Evolutionary conservation across 306 rosid genomes (phyloP).

Genomic region (Hippophae gyantsensis): DNA sequence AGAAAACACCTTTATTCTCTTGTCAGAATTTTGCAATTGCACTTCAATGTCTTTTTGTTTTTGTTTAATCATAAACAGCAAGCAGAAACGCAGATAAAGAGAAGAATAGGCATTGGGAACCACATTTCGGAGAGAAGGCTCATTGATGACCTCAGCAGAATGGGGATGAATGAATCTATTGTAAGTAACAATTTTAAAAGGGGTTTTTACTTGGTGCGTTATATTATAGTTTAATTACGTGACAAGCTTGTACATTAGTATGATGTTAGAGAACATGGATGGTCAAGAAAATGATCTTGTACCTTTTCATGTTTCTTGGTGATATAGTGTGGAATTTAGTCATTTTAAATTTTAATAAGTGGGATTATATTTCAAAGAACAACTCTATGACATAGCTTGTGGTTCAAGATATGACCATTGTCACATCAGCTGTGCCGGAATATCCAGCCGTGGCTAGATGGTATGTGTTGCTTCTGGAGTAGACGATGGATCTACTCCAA

Average conservation of each 20-base stretch:
- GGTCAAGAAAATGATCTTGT: background rate
- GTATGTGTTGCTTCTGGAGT: too few relatives aligned
- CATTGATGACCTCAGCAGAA: slow-evolving; percentile 83
- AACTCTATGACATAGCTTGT: too few relatives aligned
- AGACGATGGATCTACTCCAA: too few relatives aligned
- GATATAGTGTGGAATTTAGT: background rate
- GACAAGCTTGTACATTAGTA: too few relatives aligned
- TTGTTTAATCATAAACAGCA: slow-evolving; percentile 47
- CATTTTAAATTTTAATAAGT: too few relatives aligned
- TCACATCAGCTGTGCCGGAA: too few relatives aligned
- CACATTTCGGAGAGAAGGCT: slow-evolving; percentile 91
- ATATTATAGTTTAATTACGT: background rate
- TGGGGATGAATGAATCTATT: slow-evolving; percentile 92
- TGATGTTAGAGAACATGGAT: too few relatives aligned
- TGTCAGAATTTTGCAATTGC: slow-evolving; percentile 5
- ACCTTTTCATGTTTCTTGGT: background rate
- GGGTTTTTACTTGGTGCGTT: background rate
- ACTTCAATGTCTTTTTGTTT: background rate
- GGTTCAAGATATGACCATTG: too few relatives aligned
- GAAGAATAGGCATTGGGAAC: slow-evolving; percentile 95
- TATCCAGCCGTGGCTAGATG: too few relatives aligned
- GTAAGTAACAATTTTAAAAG: slow-evolving; percentile 31
- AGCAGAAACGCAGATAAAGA: slow-evolving; percentile 95
- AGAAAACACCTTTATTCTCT: slow-evolving; percentile 2
- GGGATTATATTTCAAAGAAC: too few relatives aligned